These are phyloP conservation scores for Allium fistulosum DNA, from an alignment of 106 monocot genomes.

Conservation along the genomic window DNA sequence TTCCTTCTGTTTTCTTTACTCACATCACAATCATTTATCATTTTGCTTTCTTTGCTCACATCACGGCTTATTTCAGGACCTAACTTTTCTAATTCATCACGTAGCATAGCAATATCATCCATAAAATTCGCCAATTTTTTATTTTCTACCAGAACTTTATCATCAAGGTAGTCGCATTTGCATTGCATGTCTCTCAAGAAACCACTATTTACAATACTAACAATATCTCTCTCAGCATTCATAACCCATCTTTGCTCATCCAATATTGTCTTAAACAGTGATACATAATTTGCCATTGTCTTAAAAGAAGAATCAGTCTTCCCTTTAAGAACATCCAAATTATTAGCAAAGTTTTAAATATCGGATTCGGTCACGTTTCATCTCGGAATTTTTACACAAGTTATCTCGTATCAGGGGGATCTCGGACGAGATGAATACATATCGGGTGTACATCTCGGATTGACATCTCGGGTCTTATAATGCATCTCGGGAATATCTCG, in stretches of 20 bases:
- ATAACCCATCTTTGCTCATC: constrained; percentile 37
- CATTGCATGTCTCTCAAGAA: constrained; percentile 24
- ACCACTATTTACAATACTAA: constrained; percentile 11
- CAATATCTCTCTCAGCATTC: constrained; percentile 36
- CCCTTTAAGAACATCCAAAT: constrained; percentile 26
- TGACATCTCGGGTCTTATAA: too few species aligned
- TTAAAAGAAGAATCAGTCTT: constrained; percentile 36
- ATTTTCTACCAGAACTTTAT: not conserved
- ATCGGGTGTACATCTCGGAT: too few species aligned
- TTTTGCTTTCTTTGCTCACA: not conserved
- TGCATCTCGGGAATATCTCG: too few species aligned
- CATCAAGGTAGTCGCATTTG: not conserved
- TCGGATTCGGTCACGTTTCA: too few species aligned
- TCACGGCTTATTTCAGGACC: constrained; percentile 2
- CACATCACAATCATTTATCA: not conserved
- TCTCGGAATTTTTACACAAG: too few species aligned
- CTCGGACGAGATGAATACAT: too few species aligned
- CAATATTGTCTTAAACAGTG: constrained; percentile 20
- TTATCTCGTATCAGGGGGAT: too few species aligned
- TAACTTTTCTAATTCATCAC: constrained; percentile 16
- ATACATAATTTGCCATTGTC: constrained; percentile 24
- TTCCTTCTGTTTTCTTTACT: not conserved
- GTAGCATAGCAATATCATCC: constrained; percentile 19
- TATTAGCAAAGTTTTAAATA: too few species aligned
- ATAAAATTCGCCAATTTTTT: constrained; percentile 13